Evolutionary conservation across 495 filamentous ascomycete species (phyloP).

Genomic region (Xylaria bambusicola): DNA sequence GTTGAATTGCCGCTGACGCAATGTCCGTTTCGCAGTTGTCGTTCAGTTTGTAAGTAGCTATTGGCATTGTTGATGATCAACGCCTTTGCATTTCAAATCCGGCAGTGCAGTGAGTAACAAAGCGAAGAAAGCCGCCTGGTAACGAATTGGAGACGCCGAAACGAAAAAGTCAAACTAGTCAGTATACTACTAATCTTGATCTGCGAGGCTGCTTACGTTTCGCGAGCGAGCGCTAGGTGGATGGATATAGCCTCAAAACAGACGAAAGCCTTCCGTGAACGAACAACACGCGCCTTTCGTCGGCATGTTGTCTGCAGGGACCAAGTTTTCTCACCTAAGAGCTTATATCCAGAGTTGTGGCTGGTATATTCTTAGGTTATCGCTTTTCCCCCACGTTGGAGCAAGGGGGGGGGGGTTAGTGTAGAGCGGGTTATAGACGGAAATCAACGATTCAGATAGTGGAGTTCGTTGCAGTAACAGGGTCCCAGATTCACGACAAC

Average conservation of each 20-base stretch:
- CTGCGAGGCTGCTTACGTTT: constrained; percentile 12
- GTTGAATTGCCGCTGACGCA: constrained; percentile 5
- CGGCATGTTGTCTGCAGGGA: neutral
- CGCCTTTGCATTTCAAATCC: too few relatives aligned
- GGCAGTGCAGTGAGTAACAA: too few relatives aligned
- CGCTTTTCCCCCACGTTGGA: neutral
- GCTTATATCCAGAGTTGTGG: constrained; percentile 1
- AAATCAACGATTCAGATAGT: constrained; percentile 7
- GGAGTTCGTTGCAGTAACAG: too few relatives aligned
- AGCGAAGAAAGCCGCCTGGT: too few relatives aligned
- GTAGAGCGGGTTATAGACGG: constrained; percentile 2
- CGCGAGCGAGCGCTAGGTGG: neutral
- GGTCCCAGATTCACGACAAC: too few relatives aligned
- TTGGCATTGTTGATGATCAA: neutral
- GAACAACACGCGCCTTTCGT: constrained; percentile 4
- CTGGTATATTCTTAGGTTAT: constrained; percentile 1
- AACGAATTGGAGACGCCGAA: constrained; percentile 24
- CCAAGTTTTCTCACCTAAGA: constrained; percentile 19
- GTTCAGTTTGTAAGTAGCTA: neutral
- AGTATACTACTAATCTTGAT: constrained; percentile 15
- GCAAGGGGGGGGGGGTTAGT: too few relatives aligned
- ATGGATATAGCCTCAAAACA: constrained; percentile 5
- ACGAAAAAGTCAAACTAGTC: too few relatives aligned
- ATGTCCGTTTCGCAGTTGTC: neutral
- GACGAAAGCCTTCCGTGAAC: neutral